phyloP scores from a whole-genome alignment of 306 rosid species.

The Prunus campanulata region DNA sequence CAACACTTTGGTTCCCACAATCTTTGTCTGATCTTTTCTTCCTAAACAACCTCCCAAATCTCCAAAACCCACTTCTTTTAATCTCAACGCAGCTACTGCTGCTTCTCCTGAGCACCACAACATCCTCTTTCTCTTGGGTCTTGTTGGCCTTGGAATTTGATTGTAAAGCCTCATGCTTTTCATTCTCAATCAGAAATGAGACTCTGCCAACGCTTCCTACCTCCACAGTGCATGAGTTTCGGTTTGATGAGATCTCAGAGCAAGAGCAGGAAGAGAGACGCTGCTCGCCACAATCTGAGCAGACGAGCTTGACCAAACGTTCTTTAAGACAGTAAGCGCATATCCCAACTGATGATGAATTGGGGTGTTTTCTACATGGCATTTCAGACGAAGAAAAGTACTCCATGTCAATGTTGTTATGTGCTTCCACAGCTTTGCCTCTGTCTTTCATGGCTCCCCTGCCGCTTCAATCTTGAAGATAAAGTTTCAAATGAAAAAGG shows the following conservation, averaged over 20 bases:
- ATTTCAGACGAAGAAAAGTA: constrained; percentile 68
- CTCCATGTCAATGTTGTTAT: constrained; percentile 57
- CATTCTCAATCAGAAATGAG: constrained; percentile 87
- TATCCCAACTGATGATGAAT: constrained; percentile 77
- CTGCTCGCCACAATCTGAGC: constrained; percentile 99
- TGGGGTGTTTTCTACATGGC: constrained; percentile 78
- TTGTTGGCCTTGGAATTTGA: constrained; percentile 32
- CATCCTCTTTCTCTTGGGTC: constrained; percentile 48
- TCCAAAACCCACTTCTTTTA: constrained; percentile 67
- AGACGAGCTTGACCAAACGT: constrained; percentile 71
- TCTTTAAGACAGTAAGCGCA: constrained; percentile 90
- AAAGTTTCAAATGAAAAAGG: constrained; percentile 13
- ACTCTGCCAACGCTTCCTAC: constrained; percentile 92
- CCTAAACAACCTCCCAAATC: constrained; percentile 64
- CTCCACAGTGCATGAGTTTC: constrained; percentile 82
- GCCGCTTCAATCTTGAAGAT: not conserved
- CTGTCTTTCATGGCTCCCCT: constrained; percentile 62
- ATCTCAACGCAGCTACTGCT: constrained; percentile 76
- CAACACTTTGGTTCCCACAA: constrained; percentile 61
- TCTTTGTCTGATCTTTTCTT: constrained; percentile 61
- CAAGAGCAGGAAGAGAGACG: constrained; percentile 96
- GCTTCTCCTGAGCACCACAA: constrained; percentile 55
- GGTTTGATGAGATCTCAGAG: constrained; percentile 78
- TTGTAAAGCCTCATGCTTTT: constrained; percentile 38
- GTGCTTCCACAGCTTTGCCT: constrained; percentile 60